Evolutionary conservation across 2,329 filamentous ascomycete genomes (phyloP).

Genomic region (Ophiocordyceps unilateralis): DNA sequence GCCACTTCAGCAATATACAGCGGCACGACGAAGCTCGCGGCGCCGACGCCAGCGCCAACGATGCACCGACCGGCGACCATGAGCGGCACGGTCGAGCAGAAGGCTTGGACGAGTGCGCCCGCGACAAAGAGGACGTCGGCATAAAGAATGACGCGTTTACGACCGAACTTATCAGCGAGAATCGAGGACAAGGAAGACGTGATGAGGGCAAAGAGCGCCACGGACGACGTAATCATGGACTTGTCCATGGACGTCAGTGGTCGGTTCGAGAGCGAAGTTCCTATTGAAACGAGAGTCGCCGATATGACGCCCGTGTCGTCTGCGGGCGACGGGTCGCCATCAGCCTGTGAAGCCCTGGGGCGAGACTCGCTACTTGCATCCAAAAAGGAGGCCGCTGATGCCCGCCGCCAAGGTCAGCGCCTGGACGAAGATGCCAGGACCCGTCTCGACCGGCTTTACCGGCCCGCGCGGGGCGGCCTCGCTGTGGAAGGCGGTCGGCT

Average conservation of each 20-base stretch:
- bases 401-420: constrained; percentile 46
- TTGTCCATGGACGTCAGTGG: constrained; percentile 46
- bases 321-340: constrained; percentile 10
- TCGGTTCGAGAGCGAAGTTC: constrained; percentile 37
- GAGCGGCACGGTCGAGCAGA: constrained; percentile 33
- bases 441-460: constrained; percentile 10
- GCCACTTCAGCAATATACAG: constrained; percentile 79
- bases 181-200: constrained; percentile 46
- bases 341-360: background rate
- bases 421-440: constrained; percentile 38
- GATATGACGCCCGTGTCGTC: constrained; percentile 55
- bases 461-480: constrained; percentile 3
- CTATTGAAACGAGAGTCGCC: constrained; percentile 47
- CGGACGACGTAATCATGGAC: constrained; percentile 53
- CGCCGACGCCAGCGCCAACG: constrained; percentile 57
- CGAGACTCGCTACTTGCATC: constrained; percentile 34
- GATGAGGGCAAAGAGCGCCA: constrained; percentile 46
- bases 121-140: constrained; percentile 50
- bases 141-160: constrained; percentile 43
- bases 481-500: constrained; percentile 3
- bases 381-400: constrained; percentile 50
- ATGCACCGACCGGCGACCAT: constrained; percentile 55
- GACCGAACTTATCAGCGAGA: constrained; percentile 44
- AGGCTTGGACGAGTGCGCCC: constrained; percentile 50
- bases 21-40: constrained; percentile 67